Conservation (phyloP, 1,284 basidiomycete genomes). For the Mycosarcoma mackinlayi region DNA sequence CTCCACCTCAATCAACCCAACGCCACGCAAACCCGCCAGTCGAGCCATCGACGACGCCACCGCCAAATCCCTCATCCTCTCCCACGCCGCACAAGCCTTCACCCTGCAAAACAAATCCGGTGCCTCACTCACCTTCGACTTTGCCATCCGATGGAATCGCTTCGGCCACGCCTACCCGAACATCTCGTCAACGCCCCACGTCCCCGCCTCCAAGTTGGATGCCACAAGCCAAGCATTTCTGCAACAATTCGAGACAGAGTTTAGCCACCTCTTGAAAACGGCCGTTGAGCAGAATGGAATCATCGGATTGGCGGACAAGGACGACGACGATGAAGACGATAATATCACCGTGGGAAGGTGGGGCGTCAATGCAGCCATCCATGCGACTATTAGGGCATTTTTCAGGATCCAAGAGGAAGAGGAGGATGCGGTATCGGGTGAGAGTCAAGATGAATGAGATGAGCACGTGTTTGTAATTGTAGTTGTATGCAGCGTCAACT, state of each 20-base stretch:
- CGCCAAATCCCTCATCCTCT: slow-evolving; percentile 14
- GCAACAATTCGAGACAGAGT: slow-evolving; percentile 6
- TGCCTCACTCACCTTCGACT: slow-evolving; percentile 11
- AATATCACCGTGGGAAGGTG: slow-evolving; percentile 15
- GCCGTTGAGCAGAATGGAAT: slow-evolving; percentile 15
- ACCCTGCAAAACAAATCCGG: slow-evolving; percentile 5
- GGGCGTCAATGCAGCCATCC: slow-evolving; percentile 12
- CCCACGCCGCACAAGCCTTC: not conserved
- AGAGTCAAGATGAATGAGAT: slow-evolving; percentile 3
- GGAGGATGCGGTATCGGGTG: not conserved
- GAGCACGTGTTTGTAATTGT: not conserved
- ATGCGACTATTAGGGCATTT: slow-evolving; percentile 27
- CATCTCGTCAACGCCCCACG: slow-evolving; percentile 1
- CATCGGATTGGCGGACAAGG: slow-evolving; percentile 13
- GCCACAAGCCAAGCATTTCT: slow-evolving; percentile 2
- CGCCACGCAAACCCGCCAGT: too few relatives aligned
- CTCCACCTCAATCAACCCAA: not conserved
- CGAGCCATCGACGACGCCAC: slow-evolving; percentile 13
- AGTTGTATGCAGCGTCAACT: too few relatives aligned
- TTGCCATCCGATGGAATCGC: slow-evolving; percentile 26
- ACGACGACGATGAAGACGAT: slow-evolving; percentile 10
- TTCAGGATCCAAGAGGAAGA: slow-evolving; percentile 18
- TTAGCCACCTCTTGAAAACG: slow-evolving; percentile 19
- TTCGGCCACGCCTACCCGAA: slow-evolving; percentile 30
- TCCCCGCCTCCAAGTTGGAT: not conserved